phyloP scores from a whole-genome alignment of 129 eudicot genomes.

The Scalesia atractyloides region DNA sequence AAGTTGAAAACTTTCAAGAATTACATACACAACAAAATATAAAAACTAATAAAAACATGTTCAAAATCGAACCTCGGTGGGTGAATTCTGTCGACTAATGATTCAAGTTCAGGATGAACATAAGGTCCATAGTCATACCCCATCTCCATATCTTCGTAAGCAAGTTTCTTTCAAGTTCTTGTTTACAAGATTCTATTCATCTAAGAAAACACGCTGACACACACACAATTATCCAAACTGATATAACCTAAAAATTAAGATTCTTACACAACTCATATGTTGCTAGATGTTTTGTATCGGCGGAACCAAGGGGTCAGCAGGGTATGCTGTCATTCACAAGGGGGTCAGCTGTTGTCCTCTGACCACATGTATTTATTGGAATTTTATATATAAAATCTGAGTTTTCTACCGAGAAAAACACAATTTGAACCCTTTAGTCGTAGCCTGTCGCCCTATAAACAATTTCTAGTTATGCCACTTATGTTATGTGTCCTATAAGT shows the following conservation, averaged over 20 bases:
- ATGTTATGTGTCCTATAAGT: neutral
- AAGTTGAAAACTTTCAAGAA: neutral
- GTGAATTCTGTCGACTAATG: slow-evolving; percentile 58
- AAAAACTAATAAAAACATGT: neutral
- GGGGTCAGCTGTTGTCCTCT: too few relatives aligned
- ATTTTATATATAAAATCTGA: too few relatives aligned
- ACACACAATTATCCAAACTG: too few relatives aligned
- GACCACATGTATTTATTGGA: too few relatives aligned
- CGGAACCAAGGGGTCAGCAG: too few relatives aligned
- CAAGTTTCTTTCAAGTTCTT: neutral
- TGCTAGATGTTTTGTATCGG: neutral
- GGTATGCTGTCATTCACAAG: too few relatives aligned
- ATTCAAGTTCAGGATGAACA: slow-evolving; percentile 62
- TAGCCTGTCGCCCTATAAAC: too few relatives aligned
- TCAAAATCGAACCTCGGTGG: slow-evolving; percentile 70
- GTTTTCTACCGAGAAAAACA: too few relatives aligned
- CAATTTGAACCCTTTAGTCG: too few relatives aligned
- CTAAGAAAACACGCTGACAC: neutral
- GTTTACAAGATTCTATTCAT: slow-evolving; percentile 6
- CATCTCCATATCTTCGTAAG: slow-evolving; percentile 54
- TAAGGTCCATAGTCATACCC: slow-evolving; percentile 46
- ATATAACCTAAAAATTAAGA: neutral
- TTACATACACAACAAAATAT: neutral
- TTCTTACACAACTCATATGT: neutral
- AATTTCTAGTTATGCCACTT: too few relatives aligned